Evolutionary conservation across 371 early-diverging fungal genomes (phyloP).

Genomic region (Zychaea mexicana): DNA sequence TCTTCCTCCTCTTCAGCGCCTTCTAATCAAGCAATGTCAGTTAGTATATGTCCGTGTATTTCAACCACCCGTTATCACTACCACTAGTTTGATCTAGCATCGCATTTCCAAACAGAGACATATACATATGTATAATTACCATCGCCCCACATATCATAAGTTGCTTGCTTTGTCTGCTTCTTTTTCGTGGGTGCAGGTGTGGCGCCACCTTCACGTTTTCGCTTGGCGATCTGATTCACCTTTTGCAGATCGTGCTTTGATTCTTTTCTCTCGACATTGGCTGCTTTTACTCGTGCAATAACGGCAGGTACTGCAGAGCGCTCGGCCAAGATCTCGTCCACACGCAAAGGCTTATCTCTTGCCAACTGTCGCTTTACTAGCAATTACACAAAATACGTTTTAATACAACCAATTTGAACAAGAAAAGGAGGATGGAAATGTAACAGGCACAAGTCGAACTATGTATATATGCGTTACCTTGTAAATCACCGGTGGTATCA

Average conservation of each 20-base stretch:
- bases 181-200: constrained; percentile 24
- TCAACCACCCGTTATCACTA: too few species aligned
- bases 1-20: constrained; percentile 4
- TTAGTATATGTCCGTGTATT: neutral
- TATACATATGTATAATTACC: neutral
- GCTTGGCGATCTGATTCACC: constrained; percentile 27
- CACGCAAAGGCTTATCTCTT: constrained; percentile 61
- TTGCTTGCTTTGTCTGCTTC: constrained; percentile 10
- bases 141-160: constrained; percentile 62
- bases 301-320: constrained; percentile 65
- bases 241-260: constrained; percentile 29
- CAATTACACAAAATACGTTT: too few species aligned
- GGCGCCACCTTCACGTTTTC: constrained; percentile 18
- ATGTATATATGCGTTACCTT: constrained; percentile 35
- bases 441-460: too few species aligned
- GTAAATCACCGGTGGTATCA: constrained; percentile 72
- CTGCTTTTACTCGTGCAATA: constrained; percentile 19
- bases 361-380: constrained; percentile 35
- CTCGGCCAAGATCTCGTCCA: constrained; percentile 80
- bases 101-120: neutral
- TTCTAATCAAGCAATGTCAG: neutral
- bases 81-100: too few species aligned
- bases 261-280: constrained; percentile 22
- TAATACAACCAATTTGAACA: constrained; percentile 3
- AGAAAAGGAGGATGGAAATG: neutral